phyloP scores from a whole-genome alignment of 106 monocot genomes.

The Acanthochlamys bracteata region DNA sequence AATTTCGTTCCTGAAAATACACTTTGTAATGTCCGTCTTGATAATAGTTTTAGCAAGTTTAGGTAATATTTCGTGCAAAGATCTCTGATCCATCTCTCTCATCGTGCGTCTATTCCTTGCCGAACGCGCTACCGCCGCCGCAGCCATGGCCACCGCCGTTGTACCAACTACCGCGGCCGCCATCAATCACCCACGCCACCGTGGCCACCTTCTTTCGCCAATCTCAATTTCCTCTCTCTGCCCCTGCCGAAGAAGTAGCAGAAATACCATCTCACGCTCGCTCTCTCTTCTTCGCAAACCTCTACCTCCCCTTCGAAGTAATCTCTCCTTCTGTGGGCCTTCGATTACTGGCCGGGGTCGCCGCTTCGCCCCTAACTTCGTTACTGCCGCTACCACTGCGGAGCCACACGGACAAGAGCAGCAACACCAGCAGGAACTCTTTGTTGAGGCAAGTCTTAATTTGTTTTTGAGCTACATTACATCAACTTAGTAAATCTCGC shows the following conservation, averaged over 20 bases:
- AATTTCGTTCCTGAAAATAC: no score
- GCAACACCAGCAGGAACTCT: neutral
- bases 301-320: neutral
- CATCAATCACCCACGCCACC: neutral
- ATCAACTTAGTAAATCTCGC: neutral
- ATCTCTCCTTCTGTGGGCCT: constrained; percentile 2
- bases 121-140: no score
- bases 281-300: neutral
- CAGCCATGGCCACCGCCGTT: neutral
- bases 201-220: neutral
- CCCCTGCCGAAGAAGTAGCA: constrained; percentile 4
- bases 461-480: neutral
- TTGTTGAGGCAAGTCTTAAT: neutral
- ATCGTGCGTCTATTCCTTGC: no score
- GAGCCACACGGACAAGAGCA: neutral
- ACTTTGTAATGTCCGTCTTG: no score
- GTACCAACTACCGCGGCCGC: neutral
- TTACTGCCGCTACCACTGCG: neutral
- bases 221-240: neutral
- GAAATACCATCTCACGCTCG: no score
- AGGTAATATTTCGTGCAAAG: no score
- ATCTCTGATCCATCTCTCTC: no score
- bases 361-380: neutral
- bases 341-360: neutral
- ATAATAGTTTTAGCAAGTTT: no score